Conservation (phyloP, 257 asterid genomes). For the Craterostigma plantagineum region DNA sequence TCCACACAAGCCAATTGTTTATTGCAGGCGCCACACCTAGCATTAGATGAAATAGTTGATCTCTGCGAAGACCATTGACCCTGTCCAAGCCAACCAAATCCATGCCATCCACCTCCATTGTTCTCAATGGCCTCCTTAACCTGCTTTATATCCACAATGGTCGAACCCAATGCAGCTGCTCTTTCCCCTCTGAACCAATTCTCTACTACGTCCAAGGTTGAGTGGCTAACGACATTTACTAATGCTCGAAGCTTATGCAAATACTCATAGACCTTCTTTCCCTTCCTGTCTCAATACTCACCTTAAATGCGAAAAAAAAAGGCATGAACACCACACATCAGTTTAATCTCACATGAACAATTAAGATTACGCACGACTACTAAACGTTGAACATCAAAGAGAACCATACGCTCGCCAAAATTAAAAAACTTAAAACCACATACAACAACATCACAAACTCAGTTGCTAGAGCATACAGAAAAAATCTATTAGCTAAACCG, state of each 20-base stretch:
- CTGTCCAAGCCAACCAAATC: conserved; percentile 79
- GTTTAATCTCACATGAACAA: background rate
- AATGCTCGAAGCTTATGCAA: conserved; percentile 56
- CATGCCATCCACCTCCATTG: conserved; percentile 97
- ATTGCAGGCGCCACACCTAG: conserved; percentile 38
- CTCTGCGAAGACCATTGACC: conserved; percentile 55
- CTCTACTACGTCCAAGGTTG: conserved; percentile 38
- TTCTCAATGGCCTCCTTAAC: conserved; percentile 36
- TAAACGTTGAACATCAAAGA: background rate
- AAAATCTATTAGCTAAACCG: no score
- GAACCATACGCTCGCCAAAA: no score
- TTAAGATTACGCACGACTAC: background rate
- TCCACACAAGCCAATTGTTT: conserved; percentile 67
- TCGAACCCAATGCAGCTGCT: conserved; percentile 32
- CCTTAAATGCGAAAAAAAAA: conserved; percentile 28
- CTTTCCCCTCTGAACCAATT: conserved; percentile 49
- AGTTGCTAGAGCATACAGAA: no score
- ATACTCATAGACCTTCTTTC: conserved; percentile 65
- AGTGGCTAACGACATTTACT: conserved; percentile 25
- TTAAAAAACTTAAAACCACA: no score
- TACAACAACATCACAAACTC: no score
- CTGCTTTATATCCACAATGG: conserved; percentile 19
- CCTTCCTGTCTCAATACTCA: conserved; percentile 38
- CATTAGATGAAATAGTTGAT: conserved; percentile 29
- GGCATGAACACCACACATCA: conserved; percentile 5